Base-by-base conservation (phyloP, 176 grass and related monocot genomes). In the Phragmites australis region DNA sequence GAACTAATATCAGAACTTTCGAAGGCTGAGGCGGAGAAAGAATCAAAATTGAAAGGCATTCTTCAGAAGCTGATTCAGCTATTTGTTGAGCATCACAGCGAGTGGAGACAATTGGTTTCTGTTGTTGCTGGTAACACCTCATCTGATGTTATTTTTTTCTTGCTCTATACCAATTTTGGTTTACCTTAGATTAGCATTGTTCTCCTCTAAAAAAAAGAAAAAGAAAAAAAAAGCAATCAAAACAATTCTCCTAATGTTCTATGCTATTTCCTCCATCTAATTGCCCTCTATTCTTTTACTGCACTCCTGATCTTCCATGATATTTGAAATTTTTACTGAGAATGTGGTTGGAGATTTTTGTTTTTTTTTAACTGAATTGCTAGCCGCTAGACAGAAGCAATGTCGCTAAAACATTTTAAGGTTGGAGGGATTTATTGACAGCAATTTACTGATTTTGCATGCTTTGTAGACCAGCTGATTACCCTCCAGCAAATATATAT, bases 51-150 rank as follows among this genome's bases (percentile, higher is more conserved):
- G 44, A 98, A 91, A 89, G 87, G 90, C 81, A 94, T 98, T 88
- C 86, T 98, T 90, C 92, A 92, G 59, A 93, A 87, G 74, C 83
- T 98, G 72, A 91, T 98, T 63, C 76, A 84, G 42, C 84, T 78
- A 31, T 98, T 98, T 52, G 83, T 84, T 78, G 88, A 87, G 64
- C 85, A 98, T 87, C 95, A 98, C 74, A 77, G 45, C 89, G 90
- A 88, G 74, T 98, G 95, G 95, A 92, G 95, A 62, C 86, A 89
- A 57, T 66, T 98, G 60, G 85, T 94, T 87, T 94, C 87, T 86
- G 86, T 89, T 30, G 91, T 82, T 84, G 92, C 92, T 85, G 95
- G 95, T 97, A 87, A 77, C 8, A 32, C 66, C 34, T 29, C 57
- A 75, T 81, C 45, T 37, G 16, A 80, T 39, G 19, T 72, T 50